Conservation (phyloP, 2,329 filamentous ascomycete genomes). For the Alternaria conjuncta region DNA sequence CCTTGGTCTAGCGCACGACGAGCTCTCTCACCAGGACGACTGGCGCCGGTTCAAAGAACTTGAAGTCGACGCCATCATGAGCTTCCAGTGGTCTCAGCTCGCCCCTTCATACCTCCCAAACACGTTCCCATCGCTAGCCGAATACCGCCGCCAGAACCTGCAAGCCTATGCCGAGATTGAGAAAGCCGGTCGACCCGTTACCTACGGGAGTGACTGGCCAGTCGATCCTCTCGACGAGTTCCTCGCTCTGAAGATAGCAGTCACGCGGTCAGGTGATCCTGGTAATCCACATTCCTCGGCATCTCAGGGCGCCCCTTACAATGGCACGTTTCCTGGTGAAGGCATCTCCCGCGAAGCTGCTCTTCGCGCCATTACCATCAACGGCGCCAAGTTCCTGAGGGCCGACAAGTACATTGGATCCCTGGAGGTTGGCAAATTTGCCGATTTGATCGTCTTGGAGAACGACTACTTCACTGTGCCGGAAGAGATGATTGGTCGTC, state of each 20-base stretch:
- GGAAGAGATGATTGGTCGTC: slow-evolving; percentile 1
- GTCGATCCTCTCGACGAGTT: slow-evolving; percentile 4
- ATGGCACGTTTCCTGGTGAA: slow-evolving; percentile 1
- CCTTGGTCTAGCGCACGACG: slow-evolving; percentile 5
- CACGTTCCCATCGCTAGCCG: slow-evolving; percentile 3
- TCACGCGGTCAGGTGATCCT: neutral
- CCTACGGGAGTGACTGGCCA: slow-evolving; percentile 8
- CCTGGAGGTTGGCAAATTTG: slow-evolving; percentile 1
- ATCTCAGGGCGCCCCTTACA: neutral
- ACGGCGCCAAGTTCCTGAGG: neutral
- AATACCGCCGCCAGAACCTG: slow-evolving; percentile 1
- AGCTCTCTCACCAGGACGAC: neutral
- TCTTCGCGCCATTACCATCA: slow-evolving; percentile 3
- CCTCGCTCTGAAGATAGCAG: slow-evolving; percentile 3
- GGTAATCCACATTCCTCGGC: slow-evolving; percentile 2
- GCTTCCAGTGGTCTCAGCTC: slow-evolving; percentile 5
- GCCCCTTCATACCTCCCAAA: slow-evolving; percentile 1
- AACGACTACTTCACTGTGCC: slow-evolving; percentile 4
- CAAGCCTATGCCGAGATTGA: slow-evolving; percentile 8
- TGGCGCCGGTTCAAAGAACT: neutral
- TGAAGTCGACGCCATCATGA: slow-evolving; percentile 1
- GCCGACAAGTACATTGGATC: neutral
- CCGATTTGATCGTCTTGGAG: slow-evolving; percentile 3
- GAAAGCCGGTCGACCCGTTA: slow-evolving; percentile 1
- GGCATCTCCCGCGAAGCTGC: slow-evolving; percentile 2